Base-by-base conservation (phyloP, 495 filamentous ascomycete genomes). In the Aspergillus biplanus region DNA sequence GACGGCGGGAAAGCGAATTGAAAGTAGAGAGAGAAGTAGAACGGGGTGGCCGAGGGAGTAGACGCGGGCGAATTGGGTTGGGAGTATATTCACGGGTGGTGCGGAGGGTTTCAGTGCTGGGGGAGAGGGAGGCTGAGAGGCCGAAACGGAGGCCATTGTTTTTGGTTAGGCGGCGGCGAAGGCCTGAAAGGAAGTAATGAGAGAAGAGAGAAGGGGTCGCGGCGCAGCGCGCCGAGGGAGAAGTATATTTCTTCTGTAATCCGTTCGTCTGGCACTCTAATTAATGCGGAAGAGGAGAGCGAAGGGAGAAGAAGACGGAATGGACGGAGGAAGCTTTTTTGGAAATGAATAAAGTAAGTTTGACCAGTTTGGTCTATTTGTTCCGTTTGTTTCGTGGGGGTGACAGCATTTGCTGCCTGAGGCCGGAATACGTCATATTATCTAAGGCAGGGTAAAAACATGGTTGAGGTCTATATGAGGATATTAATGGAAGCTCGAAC, bases 41-140 rank as follows among this genome's bases (percentile, higher is more conserved):
- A 78, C 76, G 6, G 91, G 87, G 65, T 96, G 89, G 57, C 86
- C 71, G 67, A 89, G 80, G 11, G 85, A 80, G 65, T 85, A 89
- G 32, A 79, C 67, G 35, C 72, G 77, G 6, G 85, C 78, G 52
- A 77, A 52, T 33, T 76, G 74, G 8, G 74, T 80, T 27, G 78
- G 69, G 56, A 87, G 85, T 61, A 86, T 72, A 37, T 72, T 70
- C 44, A 72, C 73, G 37, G 76, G 71, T 49, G 69, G 70, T 16
- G 71, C 64, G 34, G 70, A 59, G 47, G 33, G 53, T 52, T 76
- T 72, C 5, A 54, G 56, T 37, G 57, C 16, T 31, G 66, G 42
- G 21, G 66, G 55, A 50, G 31, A 71, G 34, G n/a, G 56, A 42
- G 33, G 34, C 62, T 67, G 65, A 47, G 31, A 59, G 21, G 62